Base-by-base conservation (phyloP, 768 basidiomycete genomes). In the Macrolepiota albuminosa region DNA sequence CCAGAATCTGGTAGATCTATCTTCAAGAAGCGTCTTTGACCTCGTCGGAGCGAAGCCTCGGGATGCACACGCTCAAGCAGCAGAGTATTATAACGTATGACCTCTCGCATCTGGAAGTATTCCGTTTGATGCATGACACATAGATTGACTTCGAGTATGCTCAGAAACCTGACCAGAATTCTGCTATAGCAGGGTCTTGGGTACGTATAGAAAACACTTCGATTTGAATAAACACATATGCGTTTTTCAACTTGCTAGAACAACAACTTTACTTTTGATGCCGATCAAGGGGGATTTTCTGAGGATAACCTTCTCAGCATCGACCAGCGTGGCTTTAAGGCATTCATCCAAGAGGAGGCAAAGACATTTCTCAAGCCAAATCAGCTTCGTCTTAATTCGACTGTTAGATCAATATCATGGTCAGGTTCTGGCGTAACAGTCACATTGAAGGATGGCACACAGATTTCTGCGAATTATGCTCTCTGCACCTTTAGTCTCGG, bases 401-500 rank as follows among this genome's bases (percentile, higher is more conserved):
- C 77, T 3, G 82, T 89, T 50, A 71, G 70, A 39, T 68, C 63
- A 6, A 78, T 89, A 60, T 66, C 72, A 10, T 80, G 86, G 63
- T 77, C 75, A 6, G 62, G 65, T n/a, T 60, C 73, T 21, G 73
- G 79, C 3, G 84, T 84, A 16, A 71, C 68, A 1, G 79, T 89
- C 36, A 73, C 74, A 16, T 72, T 86, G 33, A 62, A 70, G 1
- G 71, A 78, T 58, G 84, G 83, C 1, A 61, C 70, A 36, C 71
- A 45, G 2, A 65, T 88, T 26, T 72, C 69, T 14, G 85, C 79
- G 14, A 81, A 87, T 54, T 84, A 86, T 67, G 85, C 81, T 3
- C 66, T 89, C 33, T 83, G 81, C 62, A 89, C 88, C 0, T 89
- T 89, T 71, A 88, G 86, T 61, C 68, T 87, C 1, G 88, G 88